Evolutionary conservation across 139 green algal genomes (phyloP), one percentile per base, ranked within the genome.

Genomic region (Chlamydomonas sphaeroides): DNA sequence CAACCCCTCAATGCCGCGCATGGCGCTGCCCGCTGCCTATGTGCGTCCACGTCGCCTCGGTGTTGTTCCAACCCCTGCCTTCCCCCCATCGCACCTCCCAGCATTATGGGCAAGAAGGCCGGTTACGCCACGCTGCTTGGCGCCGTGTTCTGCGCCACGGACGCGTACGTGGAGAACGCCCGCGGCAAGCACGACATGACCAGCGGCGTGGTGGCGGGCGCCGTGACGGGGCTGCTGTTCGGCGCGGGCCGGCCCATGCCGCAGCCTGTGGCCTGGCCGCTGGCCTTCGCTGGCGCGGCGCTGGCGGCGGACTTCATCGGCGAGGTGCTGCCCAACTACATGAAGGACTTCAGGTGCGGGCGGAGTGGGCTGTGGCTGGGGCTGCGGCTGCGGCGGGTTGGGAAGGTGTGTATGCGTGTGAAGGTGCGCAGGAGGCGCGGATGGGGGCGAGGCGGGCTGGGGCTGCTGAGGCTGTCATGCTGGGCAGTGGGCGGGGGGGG

Each of bases 181-280:
- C 69, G 76, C 2, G 80, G 77, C 15, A 83, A 86, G 86, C 85
- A 89, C 48, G 77, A 87, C 70, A 67, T 79, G n/a, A 85, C 63
- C 36, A 85, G 72, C 45, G 86, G 86, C 76, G 65, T 84, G 69
- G 65, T 86, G 7, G 86, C 79, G 0, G 86, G 80, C 63, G 80
- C 80, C 6, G 80, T 86, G 36, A 75, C 86, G 20, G 86, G 86
- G 18, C 15, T 79, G 17, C 53, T 72, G 20, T 90, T 86, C 73
- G 86, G 65, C 14, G 51, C 79, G 62, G 68, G 79, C 0, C 39
- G 57, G 39, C 77, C 77, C 42, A 85, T 85, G 81, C 86, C 86
- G 33, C 86, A 90, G 82, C 86, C 86, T 10, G 38, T 90, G n/a
- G 81, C 81, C 5, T 90, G 86, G 86, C 86, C 86, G 5, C 70